Evolutionary conservation across 1,139 yeast genomes (phyloP), one percentile per base, ranked within the genome.

Genomic region (Kodamaea derodonti): DNA sequence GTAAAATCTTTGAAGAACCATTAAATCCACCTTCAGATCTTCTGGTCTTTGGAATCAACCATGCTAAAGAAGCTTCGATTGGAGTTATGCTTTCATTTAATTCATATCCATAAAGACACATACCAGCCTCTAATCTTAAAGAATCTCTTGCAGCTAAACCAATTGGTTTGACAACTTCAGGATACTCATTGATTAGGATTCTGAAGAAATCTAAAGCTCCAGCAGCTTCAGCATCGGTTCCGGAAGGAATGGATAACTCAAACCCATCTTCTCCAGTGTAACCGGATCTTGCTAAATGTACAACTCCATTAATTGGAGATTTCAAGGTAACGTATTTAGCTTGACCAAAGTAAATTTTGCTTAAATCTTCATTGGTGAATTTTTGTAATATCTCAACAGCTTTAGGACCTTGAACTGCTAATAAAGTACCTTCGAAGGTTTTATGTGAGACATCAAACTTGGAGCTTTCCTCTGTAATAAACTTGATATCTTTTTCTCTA

Each of bases 181-280:
- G 78, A 40, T 66, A 64, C 32, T 72, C 72, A 34, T 66, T 73
- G 32, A 88, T 61, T 39, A 92, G 62, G 11, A 75, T 65, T 42
- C 73, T 65, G 38, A 94, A 80, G 47, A 92, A 77, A 3, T 73
- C 77, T 32, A 67, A 60, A 2, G 92, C 80, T 38, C 61, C 56
- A 24, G 51, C 45, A 5, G 54, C 43, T 33, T 77, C 77, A 5
- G 60, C 57, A 9, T 62, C 64, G 36, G 73, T 72, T 11, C 58
- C 38, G 3, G 73, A 66, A 13, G 92, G 86, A 40, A 92, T 80
- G 9, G 95, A 83, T 41, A 92, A 75, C 55, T 92, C 98, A 58
- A 92, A 90, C 1, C 98, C 98, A 56, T 92, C 98, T 62, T 92
- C 98, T 20, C 98, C 98, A 4, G 98, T 92, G 65, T 92, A 92